phyloP scores from a whole-genome alignment of 2,329 filamentous ascomycete species.

The Penicillium sp. region DNA sequence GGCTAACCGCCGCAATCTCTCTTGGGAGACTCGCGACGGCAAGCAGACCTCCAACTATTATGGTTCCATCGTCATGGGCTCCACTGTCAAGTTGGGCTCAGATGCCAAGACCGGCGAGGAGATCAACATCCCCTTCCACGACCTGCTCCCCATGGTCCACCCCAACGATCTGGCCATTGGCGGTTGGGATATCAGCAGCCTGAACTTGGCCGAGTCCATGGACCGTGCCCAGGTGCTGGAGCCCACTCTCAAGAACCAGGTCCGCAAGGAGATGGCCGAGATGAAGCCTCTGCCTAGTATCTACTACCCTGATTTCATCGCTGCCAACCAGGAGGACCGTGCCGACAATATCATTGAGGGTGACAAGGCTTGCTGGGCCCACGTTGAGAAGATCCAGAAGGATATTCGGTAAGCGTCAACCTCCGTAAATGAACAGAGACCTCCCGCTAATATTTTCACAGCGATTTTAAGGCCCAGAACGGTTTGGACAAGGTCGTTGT shows the following conservation, averaged over 20 bases:
- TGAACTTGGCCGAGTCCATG: constrained; percentile 90
- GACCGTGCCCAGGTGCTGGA: constrained; percentile 93
- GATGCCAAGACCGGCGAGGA: constrained; percentile 81
- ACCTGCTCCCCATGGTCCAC: constrained; percentile 93
- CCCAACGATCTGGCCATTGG: constrained; percentile 93
- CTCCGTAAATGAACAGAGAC: not conserved
- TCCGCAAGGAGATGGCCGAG: constrained; percentile 87
- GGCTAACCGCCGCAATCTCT: constrained; percentile 81
- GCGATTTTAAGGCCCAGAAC: constrained; percentile 82
- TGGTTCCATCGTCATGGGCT: constrained; percentile 94
- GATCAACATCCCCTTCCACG: constrained; percentile 93
- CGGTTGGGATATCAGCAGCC: constrained; percentile 93
- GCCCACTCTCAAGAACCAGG: constrained; percentile 83
- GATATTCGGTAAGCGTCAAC: constrained; percentile 64
- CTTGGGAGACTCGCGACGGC: constrained; percentile 93
- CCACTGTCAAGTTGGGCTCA: constrained; percentile 92
- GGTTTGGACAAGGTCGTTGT: constrained; percentile 92
- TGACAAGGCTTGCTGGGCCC: constrained; percentile 76
- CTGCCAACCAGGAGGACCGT: constrained; percentile 94
- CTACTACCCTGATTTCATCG: constrained; percentile 99
- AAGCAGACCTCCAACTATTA: constrained; percentile 90
- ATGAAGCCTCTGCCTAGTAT: constrained; percentile 90
- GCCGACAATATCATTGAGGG: constrained; percentile 88
- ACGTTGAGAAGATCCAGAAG: constrained; percentile 88
- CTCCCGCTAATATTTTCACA: not conserved